Evolutionary conservation across 2,329 filamentous ascomycete genomes (phyloP).

Genomic region (Aspergillus sp.): DNA sequence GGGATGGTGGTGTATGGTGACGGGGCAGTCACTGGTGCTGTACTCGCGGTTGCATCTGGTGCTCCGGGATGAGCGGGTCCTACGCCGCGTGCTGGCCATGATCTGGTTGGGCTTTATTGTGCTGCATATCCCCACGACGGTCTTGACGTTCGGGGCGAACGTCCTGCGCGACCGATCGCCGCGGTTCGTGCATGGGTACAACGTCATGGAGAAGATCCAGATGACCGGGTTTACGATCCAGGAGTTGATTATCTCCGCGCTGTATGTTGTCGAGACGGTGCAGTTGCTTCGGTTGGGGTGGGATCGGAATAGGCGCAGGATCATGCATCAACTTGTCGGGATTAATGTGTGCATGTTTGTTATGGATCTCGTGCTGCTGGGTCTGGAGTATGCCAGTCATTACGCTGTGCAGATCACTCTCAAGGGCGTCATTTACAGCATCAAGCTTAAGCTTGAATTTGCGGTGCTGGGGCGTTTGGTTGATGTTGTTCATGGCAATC

Average conservation of each 20-base stretch:
- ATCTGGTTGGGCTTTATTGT: conserved; percentile 49
- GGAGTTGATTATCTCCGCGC: conserved; percentile 38
- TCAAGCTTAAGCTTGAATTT: conserved; percentile 47
- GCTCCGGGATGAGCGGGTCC: conserved; percentile 41
- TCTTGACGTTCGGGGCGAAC: conserved; percentile 45
- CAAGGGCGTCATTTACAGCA: conserved; percentile 33
- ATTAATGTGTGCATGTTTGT: conserved; percentile 41
- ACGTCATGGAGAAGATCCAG: conserved; percentile 40
- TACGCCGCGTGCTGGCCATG: conserved; percentile 48
- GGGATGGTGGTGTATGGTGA: conserved; percentile 54
- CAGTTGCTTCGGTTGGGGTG: conserved; percentile 35
- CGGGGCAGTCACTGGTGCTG: conserved; percentile 53
- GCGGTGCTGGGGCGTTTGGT: conserved; percentile 45
- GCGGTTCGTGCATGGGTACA: conserved; percentile 34
- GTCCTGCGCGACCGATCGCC: conserved; percentile 11
- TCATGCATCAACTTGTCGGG: conserved; percentile 40
- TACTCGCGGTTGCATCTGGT: conserved; percentile 57
- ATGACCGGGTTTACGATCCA: conserved; percentile 40
- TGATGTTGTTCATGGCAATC: conserved; percentile 26
- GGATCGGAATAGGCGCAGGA: conserved; percentile 20
- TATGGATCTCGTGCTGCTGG: conserved; percentile 39
- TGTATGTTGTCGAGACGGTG: conserved; percentile 49
- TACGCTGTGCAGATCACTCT: conserved; percentile 34
- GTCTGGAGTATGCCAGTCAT: conserved; percentile 33
- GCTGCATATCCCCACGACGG: conserved; percentile 46